Evolutionary conservation across 2,329 filamentous ascomycete genomes (phyloP).

Genomic region (Aspergillus intermedius): DNA sequence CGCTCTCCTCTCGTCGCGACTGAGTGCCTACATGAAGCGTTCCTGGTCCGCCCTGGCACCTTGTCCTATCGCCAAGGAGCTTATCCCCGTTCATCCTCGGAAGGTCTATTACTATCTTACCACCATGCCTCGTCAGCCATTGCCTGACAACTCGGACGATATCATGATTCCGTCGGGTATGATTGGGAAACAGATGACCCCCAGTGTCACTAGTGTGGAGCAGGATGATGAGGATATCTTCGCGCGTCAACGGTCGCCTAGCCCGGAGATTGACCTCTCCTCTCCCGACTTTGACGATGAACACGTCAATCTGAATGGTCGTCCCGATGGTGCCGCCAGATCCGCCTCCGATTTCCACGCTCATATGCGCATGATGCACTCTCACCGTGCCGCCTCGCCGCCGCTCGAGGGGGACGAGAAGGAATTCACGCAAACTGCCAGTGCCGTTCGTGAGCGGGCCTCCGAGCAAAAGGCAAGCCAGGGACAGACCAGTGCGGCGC

Average conservation of each 20-base stretch:
- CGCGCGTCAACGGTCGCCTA: conserved; percentile 57
- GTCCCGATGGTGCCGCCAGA: conserved; percentile 52
- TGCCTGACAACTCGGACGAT: conserved; percentile 60
- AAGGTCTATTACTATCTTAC: conserved; percentile 96
- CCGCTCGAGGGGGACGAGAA: conserved; percentile 90
- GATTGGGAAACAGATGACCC: conserved; percentile 64
- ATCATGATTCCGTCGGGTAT: conserved; percentile 40
- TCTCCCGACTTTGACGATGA: conserved; percentile 76
- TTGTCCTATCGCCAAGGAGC: conserved; percentile 86
- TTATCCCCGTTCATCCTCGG: conserved; percentile 85
- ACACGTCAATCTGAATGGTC: conserved; percentile 49
- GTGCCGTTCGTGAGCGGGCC: conserved; percentile 62
- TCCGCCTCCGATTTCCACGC: conserved; percentile 44
- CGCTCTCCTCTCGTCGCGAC: conserved; percentile 87
- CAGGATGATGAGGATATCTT: conserved; percentile 64
- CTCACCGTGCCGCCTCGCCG: conserved; percentile 70
- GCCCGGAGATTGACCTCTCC: conserved; percentile 87
- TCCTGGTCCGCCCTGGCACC: conserved; percentile 69
- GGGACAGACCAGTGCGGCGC: conserved; percentile 21
- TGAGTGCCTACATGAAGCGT: conserved; percentile 85
- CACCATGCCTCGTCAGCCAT: conserved; percentile 73
- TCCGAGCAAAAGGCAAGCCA: conserved; percentile 31
- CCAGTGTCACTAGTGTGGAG: conserved; percentile 69
- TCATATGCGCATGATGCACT: conserved; percentile 55
- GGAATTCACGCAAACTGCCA: conserved; percentile 93